phyloP scores from a whole-genome alignment of 805 yeast species.

The Yarrowia yakushimensis region DNA sequence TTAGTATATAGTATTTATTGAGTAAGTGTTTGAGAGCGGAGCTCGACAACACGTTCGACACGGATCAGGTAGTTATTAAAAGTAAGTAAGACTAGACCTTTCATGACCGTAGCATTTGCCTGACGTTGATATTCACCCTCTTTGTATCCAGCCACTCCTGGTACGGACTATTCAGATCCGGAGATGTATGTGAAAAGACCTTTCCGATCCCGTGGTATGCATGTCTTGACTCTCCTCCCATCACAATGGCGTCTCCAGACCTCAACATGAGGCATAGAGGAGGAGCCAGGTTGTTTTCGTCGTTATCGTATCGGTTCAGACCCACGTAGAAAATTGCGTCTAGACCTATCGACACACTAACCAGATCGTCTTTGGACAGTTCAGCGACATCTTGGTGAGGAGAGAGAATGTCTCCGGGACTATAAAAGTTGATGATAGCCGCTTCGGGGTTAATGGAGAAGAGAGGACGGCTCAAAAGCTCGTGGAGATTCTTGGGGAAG shows the following conservation, averaged over 20 bases:
- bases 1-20: slow-evolving; percentile 19
- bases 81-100: too few relatives aligned
- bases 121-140: slow-evolving; percentile 42
- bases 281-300: slow-evolving; percentile 3
- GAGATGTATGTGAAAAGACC: slow-evolving; percentile 40
- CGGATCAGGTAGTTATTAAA: not conserved
- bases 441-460: slow-evolving; percentile 40
- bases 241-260: slow-evolving; percentile 43
- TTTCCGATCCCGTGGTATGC: slow-evolving; percentile 46
- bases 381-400: slow-evolving; percentile 47
- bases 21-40: not conserved
- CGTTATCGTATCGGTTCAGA: slow-evolving; percentile 27
- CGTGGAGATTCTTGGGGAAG: slow-evolving; percentile 36
- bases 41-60: not conserved
- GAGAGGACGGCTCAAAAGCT: slow-evolving; percentile 28
- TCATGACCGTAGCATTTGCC: slow-evolving; percentile 38
- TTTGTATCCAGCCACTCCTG: slow-evolving; percentile 39
- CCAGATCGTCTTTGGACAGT: slow-evolving; percentile 37
- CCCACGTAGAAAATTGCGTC: slow-evolving; percentile 42
- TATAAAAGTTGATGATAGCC: slow-evolving; percentile 44
- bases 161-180: slow-evolving; percentile 30
- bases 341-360: slow-evolving; percentile 43
- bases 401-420: slow-evolving; percentile 44
- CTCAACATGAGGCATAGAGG: slow-evolving; percentile 40
- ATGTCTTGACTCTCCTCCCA: slow-evolving; percentile 42